Conservation (phyloP, 345 rosid genomes). For the Eutrema heterophyllum region DNA sequence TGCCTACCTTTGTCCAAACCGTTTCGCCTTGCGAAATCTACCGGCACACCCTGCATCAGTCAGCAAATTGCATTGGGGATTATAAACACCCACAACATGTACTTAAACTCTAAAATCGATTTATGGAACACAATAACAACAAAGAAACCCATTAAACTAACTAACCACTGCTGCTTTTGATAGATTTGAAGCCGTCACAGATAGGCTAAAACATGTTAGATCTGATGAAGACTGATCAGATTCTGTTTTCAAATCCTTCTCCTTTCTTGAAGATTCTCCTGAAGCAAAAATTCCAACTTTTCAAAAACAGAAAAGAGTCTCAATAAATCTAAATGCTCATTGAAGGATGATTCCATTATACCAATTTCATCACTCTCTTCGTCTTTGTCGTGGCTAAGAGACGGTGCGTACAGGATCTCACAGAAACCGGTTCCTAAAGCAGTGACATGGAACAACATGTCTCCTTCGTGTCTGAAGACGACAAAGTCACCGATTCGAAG, state of each 20-base stretch:
- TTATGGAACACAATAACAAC: neutral
- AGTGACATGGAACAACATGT: conserved; percentile 13
- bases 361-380: neutral
- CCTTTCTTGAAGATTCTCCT: neutral
- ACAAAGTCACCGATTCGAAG: conserved; percentile 7
- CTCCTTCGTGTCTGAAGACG: conserved; percentile 15
- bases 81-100: neutral
- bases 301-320: neutral
- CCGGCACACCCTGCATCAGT: neutral
- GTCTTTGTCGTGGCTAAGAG: neutral
- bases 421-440: conserved; percentile 6
- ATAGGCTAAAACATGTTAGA: neutral
- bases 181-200: conserved; percentile 9
- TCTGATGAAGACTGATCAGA: neutral
- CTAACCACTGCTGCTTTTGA: neutral
- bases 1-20: neutral
- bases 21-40: neutral
- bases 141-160: no score
- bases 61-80: neutral
- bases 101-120: neutral
- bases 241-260: neutral
- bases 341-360: neutral
- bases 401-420: neutral
- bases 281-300: neutral
- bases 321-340: neutral